These are phyloP conservation scores for Actinidia polygama DNA, from an alignment of 179 eudicot genomes.

Conservation along the genomic window DNA sequence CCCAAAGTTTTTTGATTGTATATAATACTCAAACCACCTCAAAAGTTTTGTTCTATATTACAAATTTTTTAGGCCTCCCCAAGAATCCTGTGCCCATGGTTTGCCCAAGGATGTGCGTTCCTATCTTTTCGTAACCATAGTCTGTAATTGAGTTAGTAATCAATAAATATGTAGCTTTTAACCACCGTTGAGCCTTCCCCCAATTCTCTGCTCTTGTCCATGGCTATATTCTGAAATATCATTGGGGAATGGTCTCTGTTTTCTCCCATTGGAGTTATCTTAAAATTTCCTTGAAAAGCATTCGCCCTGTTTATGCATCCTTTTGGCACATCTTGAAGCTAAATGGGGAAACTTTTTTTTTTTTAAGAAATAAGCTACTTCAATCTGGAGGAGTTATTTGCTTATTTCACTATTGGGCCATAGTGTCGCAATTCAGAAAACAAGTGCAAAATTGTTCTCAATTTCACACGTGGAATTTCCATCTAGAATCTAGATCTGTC, in stretches of 20 bases:
- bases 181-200: not conserved
- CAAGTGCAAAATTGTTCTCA: not conserved
- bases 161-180: not conserved
- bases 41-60: too few species aligned
- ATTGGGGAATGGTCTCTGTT: not conserved
- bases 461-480: not conserved
- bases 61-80: too few species aligned
- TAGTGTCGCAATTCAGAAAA: too few species aligned
- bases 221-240: not conserved
- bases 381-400: not conserved
- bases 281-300: too few species aligned
- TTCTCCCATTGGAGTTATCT: too few species aligned
- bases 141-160: too few species aligned
- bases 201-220: not conserved
- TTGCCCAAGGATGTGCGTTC: too few species aligned
- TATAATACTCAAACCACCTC: too few species aligned
- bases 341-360: not conserved
- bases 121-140: too few species aligned
- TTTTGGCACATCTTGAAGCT: not conserved
- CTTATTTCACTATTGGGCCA: not conserved
- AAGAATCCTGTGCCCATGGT: too few species aligned
- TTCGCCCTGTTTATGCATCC: not conserved
- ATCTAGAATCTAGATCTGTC: not conserved
- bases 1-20: too few species aligned
- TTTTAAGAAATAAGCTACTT: not conserved